Percentiles rank a stretch among this genome's conserved stretches.
These are phyloP conservation scores for Amanita subjunquillea DNA, from an alignment of 768 basidiomycete genomes.

Conservation along the genomic window DNA sequence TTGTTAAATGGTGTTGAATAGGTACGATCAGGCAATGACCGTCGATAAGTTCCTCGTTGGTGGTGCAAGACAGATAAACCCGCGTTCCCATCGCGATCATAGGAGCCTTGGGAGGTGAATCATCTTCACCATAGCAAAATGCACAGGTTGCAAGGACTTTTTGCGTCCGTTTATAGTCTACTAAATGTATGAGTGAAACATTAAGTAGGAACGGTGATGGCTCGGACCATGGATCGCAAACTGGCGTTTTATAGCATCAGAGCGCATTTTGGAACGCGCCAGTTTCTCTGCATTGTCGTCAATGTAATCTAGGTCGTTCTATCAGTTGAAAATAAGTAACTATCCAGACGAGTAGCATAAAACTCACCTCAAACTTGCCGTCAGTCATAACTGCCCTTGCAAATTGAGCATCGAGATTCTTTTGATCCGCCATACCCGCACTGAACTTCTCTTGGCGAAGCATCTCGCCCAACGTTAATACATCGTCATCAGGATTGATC, in stretches of 20 bases:
- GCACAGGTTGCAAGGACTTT: constrained; percentile 77
- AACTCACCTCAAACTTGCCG: constrained; percentile 69
- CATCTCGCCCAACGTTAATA: constrained; percentile 79
- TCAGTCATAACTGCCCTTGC: constrained; percentile 84
- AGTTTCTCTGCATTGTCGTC: constrained; percentile 95
- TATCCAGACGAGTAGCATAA: not conserved
- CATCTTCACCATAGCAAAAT: constrained; percentile 91
- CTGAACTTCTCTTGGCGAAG: constrained; percentile 87
- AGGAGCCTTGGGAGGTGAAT: constrained; percentile 78
- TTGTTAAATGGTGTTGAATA: constrained; percentile 85
- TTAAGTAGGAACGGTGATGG: not conserved
- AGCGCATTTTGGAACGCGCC: constrained; percentile 89
- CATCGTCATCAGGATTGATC: constrained; percentile 87
- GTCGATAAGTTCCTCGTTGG: constrained; percentile 76
- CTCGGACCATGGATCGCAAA: constrained; percentile 87
- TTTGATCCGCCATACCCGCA: constrained; percentile 85
- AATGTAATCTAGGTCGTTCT: constrained; percentile 90
- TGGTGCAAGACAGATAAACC: constrained; percentile 83
- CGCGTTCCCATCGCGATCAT: constrained; percentile 87
- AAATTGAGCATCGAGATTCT: constrained; percentile 83
- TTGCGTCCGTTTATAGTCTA: constrained; percentile 94
- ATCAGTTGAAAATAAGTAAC: not conserved
- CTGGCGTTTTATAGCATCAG: constrained; percentile 92
- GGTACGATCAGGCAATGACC: constrained; percentile 96
- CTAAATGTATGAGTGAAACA: constrained; percentile 1